phyloP scores from a whole-genome alignment of 495 filamentous ascomycete genomes.

The Aspergillus diversus region DNA sequence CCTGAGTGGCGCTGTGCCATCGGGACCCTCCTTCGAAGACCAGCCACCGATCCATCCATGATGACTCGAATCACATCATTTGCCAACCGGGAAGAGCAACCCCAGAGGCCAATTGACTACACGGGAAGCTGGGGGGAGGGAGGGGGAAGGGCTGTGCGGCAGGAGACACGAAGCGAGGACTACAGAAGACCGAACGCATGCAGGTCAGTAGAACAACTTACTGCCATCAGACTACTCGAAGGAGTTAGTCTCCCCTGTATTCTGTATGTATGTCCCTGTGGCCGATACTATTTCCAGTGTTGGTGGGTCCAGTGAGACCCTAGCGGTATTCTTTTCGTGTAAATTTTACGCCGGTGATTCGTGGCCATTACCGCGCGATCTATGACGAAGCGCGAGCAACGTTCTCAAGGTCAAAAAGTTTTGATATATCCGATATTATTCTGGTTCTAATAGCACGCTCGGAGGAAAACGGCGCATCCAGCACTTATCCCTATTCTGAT shows the following conservation, averaged over 20 bases:
- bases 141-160: conserved; percentile 12
- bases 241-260: conserved; percentile 7
- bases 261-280: conserved; percentile 12
- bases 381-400: background rate
- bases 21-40: conserved; percentile 18
- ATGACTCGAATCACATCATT: conserved; percentile 22
- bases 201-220: conserved; percentile 14
- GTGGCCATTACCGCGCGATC: background rate
- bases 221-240: background rate
- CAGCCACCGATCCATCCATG: conserved; percentile 26
- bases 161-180: conserved; percentile 25
- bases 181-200: conserved; percentile 14
- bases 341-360: background rate
- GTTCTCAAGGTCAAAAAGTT: too few relatives aligned
- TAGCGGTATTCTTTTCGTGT: background rate
- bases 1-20: conserved; percentile 20
- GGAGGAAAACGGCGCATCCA: too few relatives aligned
- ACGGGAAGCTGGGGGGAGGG: conserved; percentile 16
- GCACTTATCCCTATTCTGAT: conserved; percentile 2
- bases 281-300: conserved; percentile 13
- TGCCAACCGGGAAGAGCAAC: conserved; percentile 18
- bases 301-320: conserved; percentile 7
- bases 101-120: conserved; percentile 16
- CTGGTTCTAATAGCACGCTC: too few relatives aligned
- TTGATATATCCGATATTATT: conserved; percentile 14